Evolutionary conservation across 2,329 filamentous ascomycete genomes (phyloP).

Genomic region (Verticillium zaregamsianum): DNA sequence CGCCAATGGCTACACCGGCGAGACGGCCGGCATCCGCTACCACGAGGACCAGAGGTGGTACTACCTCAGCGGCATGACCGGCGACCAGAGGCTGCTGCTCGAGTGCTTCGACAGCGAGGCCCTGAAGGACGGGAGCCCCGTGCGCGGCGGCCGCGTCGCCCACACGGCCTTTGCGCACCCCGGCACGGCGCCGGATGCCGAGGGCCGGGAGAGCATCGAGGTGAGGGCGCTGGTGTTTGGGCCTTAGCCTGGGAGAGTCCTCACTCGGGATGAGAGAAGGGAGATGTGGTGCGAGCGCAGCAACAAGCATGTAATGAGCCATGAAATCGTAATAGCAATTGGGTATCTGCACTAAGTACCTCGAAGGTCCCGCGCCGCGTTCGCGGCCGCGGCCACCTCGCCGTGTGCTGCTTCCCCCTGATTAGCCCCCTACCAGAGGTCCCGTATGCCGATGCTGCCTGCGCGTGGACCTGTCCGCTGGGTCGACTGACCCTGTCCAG

Average conservation of each 20-base stretch:
- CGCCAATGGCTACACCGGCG: constrained; percentile 60
- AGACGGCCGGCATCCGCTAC: constrained; percentile 67
- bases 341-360: background rate
- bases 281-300: background rate
- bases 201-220: constrained; percentile 82
- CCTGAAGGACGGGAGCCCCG: constrained; percentile 40
- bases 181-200: constrained; percentile 63
- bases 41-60: constrained; percentile 66
- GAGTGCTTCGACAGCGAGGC: constrained; percentile 73
- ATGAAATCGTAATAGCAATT: background rate
- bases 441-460: background rate
- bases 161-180: constrained; percentile 81
- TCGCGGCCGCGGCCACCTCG: background rate
- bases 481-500: background rate
- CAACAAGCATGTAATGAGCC: background rate
- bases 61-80: constrained; percentile 75
- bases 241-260: constrained; percentile 25
- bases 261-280: background rate
- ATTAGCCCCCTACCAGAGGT: background rate
- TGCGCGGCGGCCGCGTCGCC: constrained; percentile 54
- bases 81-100: constrained; percentile 67
- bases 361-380: background rate
- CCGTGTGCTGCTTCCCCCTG: background rate
- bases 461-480: background rate
- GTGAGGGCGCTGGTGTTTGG: constrained; percentile 83